Conservation (phyloP, 139 green algal species). For the Gonium pectorale region DNA sequence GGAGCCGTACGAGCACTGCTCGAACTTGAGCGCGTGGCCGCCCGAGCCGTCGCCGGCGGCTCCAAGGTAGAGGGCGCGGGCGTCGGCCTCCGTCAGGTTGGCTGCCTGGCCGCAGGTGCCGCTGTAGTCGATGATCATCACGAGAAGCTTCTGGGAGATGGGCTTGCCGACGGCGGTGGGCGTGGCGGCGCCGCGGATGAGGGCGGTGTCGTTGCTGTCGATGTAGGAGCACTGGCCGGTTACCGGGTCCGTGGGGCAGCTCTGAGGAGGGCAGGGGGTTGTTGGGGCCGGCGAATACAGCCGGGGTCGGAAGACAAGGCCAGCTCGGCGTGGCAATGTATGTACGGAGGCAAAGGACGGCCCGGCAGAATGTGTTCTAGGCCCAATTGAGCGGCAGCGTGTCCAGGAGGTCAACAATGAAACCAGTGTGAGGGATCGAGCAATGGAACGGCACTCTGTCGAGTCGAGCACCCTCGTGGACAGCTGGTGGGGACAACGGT, state of each 20-base stretch:
- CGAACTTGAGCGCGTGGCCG: neutral
- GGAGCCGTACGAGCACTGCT: constrained; percentile 15
- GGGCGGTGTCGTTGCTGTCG: neutral
- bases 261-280: neutral
- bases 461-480: too few species aligned
- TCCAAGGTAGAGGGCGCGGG: neutral
- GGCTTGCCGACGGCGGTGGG: neutral
- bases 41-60: neutral
- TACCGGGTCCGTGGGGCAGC: neutral
- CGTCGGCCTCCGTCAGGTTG: neutral
- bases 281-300: too few species aligned
- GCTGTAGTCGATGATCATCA: neutral
- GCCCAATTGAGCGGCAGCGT: too few species aligned
- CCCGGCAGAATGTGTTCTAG: too few species aligned
- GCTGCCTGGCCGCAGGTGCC: neutral
- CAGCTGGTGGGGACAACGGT: too few species aligned
- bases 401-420: too few species aligned
- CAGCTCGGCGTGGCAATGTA: too few species aligned
- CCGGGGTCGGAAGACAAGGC: too few species aligned
- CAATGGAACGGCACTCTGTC: too few species aligned
- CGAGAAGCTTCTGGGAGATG: neutral
- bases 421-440: too few species aligned
- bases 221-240: neutral
- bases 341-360: too few species aligned
- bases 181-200: neutral